Evolutionary conservation across 2,329 filamentous ascomycete genomes (phyloP), one percentile per base, ranked within the genome.

Genomic region (Aspergillus jensenii): DNA sequence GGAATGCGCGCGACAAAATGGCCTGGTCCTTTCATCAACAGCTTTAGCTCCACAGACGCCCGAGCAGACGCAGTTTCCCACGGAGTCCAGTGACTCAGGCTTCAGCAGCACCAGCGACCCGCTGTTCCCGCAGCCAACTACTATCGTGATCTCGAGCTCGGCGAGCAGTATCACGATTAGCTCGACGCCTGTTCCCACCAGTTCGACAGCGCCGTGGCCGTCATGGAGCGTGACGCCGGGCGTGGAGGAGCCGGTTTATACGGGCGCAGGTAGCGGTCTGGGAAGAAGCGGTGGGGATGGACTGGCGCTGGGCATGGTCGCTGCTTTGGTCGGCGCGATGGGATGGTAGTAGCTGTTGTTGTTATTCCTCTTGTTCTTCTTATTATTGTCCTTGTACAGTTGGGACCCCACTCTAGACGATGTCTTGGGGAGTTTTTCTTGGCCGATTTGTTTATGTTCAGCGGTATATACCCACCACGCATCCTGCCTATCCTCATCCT

Each of bases 81-180:
- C 44, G 14, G 21, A 21, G n/a, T 25, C 23, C 14, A 46, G 39
- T 21, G 33, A 41, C 27, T 8, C 9, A 31, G 27, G 27, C 9
- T 31, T 31, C 9, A 31, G 27, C 27, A 31, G 27, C 27, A 40
- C 7, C 17, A 43, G 15, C 12, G 25, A 35, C 19, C 52, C 31
- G 23, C 33, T 40, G 6, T 27, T 25, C 6, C 55, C 35, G n/a
- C 49, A 21, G 46, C 54, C 55, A 12, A 50, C 44, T 31, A 8
- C n/a, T 41, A 15, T 35, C 49, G 27, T 31, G 27, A 31, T 31
- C 7, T 25, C 44, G 8, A 52, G 35, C 27, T 52, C 55, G 23
- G 55, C 55, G 33, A 44, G 55, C 40, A 57, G 55, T 23, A 53
- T 57, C 21, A 57, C 55, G 19, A 23, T 57, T 45, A 52, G 33